Base-by-base conservation (phyloP, 2,329 filamentous ascomycete genomes). In the Xylaria sp. region DNA sequence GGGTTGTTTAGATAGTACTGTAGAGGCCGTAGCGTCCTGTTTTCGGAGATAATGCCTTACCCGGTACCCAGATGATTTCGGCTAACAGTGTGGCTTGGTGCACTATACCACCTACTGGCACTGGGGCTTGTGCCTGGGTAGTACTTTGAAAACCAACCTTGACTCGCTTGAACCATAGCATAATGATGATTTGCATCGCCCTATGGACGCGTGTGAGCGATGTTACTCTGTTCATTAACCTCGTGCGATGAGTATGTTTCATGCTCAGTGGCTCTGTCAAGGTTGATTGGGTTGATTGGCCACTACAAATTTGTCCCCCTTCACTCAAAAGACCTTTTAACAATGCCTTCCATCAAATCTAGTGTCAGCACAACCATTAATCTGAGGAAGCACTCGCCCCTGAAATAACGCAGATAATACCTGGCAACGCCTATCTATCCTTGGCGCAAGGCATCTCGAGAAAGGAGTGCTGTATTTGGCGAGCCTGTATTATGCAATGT, bases 161-260 rank as follows among this genome's bases (percentile, higher is more conserved):
- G n/a, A n/a, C n/a, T n/a, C n/a, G n/a, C n/a, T n/a, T n/a, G 28
- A 28, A 28, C 5, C 15, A 4, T 2, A 44, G 42, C n/a, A 44
- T 44, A 7, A 44, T 56, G 7, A 49, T 62, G 59, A 58, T 33
- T 53, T 48, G 48, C 59, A 59, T 59, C 26, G 36, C 49, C 23
- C 13, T 40, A 38, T 17, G 23, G 65, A 28, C 9, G 49, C 23
- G 36, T 38, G 44, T 59, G 28, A 44, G n/a, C 15, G 56, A 28
- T 11, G 48, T 28, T 17, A 40, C 46, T 42, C 10, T 59, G 23
- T 46, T 61, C 38, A 46, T 71, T 58, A 69, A 59, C 63, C 46
- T 66, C 65, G 71, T 72, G 67, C 66, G 46, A 73, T 72, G 66
- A 60, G 15, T 40, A 20, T 46, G 71, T 74, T 72, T 74, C 69